Conservation (phyloP, 1,284 basidiomycete species). For the Agroathelia rolfsii region DNA sequence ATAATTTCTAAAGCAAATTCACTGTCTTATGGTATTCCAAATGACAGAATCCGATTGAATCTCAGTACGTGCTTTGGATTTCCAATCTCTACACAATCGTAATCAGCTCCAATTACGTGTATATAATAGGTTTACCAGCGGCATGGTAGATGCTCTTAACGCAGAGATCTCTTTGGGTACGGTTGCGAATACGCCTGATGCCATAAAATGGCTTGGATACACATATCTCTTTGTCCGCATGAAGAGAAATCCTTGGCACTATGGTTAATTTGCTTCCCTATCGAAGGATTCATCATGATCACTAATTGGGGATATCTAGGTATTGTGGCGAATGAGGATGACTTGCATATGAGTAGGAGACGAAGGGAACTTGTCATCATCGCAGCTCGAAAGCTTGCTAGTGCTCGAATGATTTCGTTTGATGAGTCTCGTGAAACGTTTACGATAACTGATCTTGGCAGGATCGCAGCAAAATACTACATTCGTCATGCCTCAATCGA, state of each 20-base stretch:
- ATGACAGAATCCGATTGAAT: conserved; percentile 86
- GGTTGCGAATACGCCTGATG: conserved; percentile 82
- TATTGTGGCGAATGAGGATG: conserved; percentile 71
- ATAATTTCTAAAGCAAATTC: conserved; percentile 3
- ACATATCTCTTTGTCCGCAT: conserved; percentile 97
- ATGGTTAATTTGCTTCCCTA: conserved; percentile 38
- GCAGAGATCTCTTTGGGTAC: conserved; percentile 95
- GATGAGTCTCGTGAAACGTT: conserved; percentile 58
- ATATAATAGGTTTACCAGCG: conserved; percentile 63
- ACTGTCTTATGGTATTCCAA: conserved; percentile 7
- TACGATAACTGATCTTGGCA: conserved; percentile 77
- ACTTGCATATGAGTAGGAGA: conserved; percentile 71
- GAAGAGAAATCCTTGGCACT: conserved; percentile 86
- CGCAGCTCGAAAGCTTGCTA: conserved; percentile 67
- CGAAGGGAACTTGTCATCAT: conserved; percentile 63
- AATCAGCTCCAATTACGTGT: conserved; percentile 9
- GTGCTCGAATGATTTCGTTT: conserved; percentile 78
- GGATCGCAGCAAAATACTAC: conserved; percentile 96
- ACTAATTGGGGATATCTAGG: conserved; percentile 33
- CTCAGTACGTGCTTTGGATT: conserved; percentile 49
- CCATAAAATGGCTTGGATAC: conserved; percentile 92
- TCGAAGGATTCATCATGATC: conserved; percentile 3
- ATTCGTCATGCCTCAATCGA: conserved; percentile 84
- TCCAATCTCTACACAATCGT: conserved; percentile 1
- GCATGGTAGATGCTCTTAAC: conserved; percentile 89